These are phyloP conservation scores for Ziziphus jujuba DNA, from an alignment of 306 rosid genomes.

Conservation along the genomic window DNA sequence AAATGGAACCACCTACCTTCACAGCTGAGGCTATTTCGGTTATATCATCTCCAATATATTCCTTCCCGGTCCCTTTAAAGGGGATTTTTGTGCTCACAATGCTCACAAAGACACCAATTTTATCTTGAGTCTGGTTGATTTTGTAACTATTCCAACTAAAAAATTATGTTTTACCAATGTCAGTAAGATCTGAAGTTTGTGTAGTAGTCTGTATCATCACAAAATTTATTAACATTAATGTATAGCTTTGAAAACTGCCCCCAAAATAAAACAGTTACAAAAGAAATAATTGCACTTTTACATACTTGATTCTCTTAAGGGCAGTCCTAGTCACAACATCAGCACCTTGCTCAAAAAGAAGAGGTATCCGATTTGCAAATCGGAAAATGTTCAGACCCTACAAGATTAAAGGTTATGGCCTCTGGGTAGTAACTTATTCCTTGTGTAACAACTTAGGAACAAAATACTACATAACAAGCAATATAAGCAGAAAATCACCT, in stretches of 20 bases:
- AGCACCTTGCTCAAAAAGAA: slow-evolving; percentile 99
- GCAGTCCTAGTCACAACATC: slow-evolving; percentile 96
- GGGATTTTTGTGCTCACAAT: slow-evolving; percentile 97
- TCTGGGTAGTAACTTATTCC: background rate
- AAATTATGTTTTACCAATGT: slow-evolving; percentile 9
- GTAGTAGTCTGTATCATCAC: background rate
- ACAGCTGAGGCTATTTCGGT: slow-evolving; percentile 93
- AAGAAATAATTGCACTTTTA: slow-evolving; percentile 6
- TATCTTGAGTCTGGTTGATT: slow-evolving; percentile 93
- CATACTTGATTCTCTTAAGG: slow-evolving; percentile 91
- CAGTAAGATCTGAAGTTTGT: slow-evolving; percentile 7
- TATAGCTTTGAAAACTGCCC: background rate
- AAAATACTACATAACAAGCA: background rate
- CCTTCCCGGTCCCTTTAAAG: slow-evolving; percentile 97
- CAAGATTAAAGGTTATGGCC: slow-evolving; percentile 18
- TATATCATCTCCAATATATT: slow-evolving; percentile 96
- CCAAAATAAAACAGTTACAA: background rate
- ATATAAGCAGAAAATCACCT: slow-evolving; percentile 24
- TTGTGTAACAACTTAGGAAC: background rate
- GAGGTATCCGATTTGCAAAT: slow-evolving; percentile 98
- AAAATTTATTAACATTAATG: background rate
- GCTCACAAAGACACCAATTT: slow-evolving; percentile 91
- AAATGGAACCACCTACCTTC: slow-evolving; percentile 55
- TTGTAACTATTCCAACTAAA: slow-evolving; percentile 90
- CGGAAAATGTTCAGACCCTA: slow-evolving; percentile 95